Conservation (phyloP, 345 rosid genomes). For the Salix koriyanagi region DNA sequence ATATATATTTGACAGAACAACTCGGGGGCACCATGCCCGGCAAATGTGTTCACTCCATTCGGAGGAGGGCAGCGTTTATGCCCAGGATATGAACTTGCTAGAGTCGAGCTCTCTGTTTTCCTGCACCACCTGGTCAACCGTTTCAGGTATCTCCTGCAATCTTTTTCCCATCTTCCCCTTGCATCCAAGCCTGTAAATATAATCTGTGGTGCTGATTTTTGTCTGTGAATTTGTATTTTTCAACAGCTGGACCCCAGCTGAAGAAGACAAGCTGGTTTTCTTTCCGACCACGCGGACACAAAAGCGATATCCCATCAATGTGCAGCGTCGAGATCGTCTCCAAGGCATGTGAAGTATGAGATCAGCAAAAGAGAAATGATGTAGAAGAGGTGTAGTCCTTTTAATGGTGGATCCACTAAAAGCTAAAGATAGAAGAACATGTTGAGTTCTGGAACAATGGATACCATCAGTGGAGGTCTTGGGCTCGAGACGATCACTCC, state of each 20-base stretch:
- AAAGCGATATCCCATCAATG: constrained; percentile 77
- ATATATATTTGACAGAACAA: constrained; percentile 33
- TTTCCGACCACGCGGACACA: constrained; percentile 91
- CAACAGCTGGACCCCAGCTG: constrained; percentile 80
- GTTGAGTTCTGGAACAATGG: not conserved
- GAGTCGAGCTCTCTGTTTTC: constrained; percentile 32
- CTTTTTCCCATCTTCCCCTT: not conserved
- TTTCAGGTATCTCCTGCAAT: constrained; percentile 17
- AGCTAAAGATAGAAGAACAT: not conserved
- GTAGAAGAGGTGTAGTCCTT: not conserved
- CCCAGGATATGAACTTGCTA: constrained; percentile 38
- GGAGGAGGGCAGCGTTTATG: constrained; percentile 35
- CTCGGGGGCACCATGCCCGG: constrained; percentile 41
- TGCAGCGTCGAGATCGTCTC: constrained; percentile 41
- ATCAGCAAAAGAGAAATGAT: not conserved
- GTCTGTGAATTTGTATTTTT: not conserved
- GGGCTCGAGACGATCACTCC: not conserved
- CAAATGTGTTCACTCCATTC: constrained; percentile 24
- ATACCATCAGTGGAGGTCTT: not conserved
- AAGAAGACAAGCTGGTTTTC: constrained; percentile 79
- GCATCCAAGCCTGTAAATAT: not conserved
- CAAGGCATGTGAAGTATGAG: not conserved
- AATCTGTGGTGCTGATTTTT: not conserved
- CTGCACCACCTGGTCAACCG: constrained; percentile 29
- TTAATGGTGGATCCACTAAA: not conserved